Evolutionary conservation across 2,329 filamentous ascomycete species (phyloP).

Genomic region (Lasiodiplodia hormozganensis): DNA sequence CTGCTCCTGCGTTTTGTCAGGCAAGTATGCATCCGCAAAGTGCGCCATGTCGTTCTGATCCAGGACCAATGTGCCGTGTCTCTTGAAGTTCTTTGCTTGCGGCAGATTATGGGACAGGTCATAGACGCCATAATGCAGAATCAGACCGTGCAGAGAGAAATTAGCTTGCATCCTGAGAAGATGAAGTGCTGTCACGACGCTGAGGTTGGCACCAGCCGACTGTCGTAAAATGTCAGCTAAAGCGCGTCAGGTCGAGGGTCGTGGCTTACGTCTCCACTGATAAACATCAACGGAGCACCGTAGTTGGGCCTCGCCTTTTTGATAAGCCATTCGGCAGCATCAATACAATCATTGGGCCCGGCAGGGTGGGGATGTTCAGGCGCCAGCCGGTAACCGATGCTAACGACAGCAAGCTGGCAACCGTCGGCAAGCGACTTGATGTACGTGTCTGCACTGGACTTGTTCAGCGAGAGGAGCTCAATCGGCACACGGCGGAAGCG

Average conservation of each 20-base stretch:
- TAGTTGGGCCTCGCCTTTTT: conserved; percentile 53
- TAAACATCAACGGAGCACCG: conserved; percentile 48
- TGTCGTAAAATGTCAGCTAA: conserved; percentile 48
- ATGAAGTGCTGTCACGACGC: conserved; percentile 55
- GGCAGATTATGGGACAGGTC: conserved; percentile 55
- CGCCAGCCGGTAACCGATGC: conserved; percentile 65
- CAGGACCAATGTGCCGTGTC: conserved; percentile 49
- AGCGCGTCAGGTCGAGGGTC: conserved; percentile 51
- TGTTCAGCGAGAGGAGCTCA: not conserved
- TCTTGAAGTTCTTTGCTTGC: conserved; percentile 44
- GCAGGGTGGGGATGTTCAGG: conserved; percentile 66
- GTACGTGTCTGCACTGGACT: conserved; percentile 52
- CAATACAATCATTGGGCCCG: conserved; percentile 63
- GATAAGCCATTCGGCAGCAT: conserved; percentile 62
- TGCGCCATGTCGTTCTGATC: conserved; percentile 54
- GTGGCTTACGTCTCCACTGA: conserved; percentile 42
- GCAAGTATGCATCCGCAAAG: conserved; percentile 56
- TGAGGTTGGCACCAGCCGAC: conserved; percentile 61
- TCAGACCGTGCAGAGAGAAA: conserved; percentile 57
- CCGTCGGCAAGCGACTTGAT: conserved; percentile 59
- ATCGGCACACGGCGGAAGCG: conserved; percentile 30
- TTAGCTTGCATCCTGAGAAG: conserved; percentile 49
- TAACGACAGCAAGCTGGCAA: conserved; percentile 58
- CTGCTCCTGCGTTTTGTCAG: conserved; percentile 49
- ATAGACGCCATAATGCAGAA: conserved; percentile 62